Evolutionary conservation across 768 basidiomycete species (phyloP), one percentile per base, ranked within the genome.

Genomic region (Favolaschia claudopus): DNA sequence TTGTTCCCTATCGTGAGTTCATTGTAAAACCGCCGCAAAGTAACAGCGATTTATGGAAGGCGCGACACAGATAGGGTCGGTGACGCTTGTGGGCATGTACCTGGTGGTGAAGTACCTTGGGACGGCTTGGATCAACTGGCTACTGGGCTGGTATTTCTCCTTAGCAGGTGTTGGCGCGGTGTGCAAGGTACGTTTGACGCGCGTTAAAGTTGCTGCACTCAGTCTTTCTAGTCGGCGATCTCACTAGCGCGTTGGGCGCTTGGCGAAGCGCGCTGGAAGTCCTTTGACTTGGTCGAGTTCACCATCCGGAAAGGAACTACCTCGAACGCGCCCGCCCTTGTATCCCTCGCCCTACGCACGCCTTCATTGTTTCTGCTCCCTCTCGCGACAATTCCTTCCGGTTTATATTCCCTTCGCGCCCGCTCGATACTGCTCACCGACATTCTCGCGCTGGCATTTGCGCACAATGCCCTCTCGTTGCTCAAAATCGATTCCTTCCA

Each of bases 401-500:
- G 83, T 44, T 70, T 92, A 13, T 95, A 91, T 68, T 77, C 80
- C 54, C 75, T 85, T 45, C 74, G 76, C 58, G 36, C 73, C 46
- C 86, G 85, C 67, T 87, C 92, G 28, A 88, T 86, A 44, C 65
- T 94, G 27, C 74, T 94, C n/a, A 91, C 88, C 25, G 90, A 97
- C 74, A 69, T 96, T 4, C 72, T 88, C 1, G 82, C 74, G 62
- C 87, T 97, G 47, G 92, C 93, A 2, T 92, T 96, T 70, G 85
- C 89, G 24, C 87, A 91, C 71, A 92, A 89, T 63, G 89, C 93
- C 4, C 77, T 98, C 48, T 81, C 86, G 33, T 72, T 95, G 58
- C 79, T 98, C 65, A 90, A 88, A 71, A 74, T 98, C 29, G 96
- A 99, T 73, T 92, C 92, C 9, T 96, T 98, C 81, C 75, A 82